Conservation (phyloP, 495 filamentous ascomycete species). For the Daldinia loculata region DNA sequence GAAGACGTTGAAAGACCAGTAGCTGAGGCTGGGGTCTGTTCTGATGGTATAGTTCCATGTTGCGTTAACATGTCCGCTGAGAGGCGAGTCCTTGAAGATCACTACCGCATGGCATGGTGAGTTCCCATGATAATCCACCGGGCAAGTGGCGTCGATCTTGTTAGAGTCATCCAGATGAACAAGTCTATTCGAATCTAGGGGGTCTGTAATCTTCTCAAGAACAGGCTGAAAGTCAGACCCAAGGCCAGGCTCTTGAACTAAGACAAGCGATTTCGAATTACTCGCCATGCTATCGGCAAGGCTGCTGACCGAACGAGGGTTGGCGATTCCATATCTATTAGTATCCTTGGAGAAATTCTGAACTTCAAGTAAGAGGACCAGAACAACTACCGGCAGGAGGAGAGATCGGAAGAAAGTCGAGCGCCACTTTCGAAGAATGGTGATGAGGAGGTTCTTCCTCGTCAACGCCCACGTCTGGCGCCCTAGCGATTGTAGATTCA, state of each 20-base stretch:
- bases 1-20: slow-evolving; percentile 58
- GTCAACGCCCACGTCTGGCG: slow-evolving; percentile 71
- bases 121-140: slow-evolving; percentile 66
- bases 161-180: slow-evolving; percentile 55
- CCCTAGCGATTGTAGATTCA: slow-evolving; percentile 47
- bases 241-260: slow-evolving; percentile 70
- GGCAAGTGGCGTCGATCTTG: slow-evolving; percentile 65
- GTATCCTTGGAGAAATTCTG: slow-evolving; percentile 66
- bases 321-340: slow-evolving; percentile 68
- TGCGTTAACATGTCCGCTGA: slow-evolving; percentile 59
- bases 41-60: slow-evolving; percentile 78
- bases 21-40: slow-evolving; percentile 65
- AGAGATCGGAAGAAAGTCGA: slow-evolving; percentile 69
- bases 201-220: slow-evolving; percentile 62
- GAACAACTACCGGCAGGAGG: slow-evolving; percentile 69
- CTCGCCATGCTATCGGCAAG: slow-evolving; percentile 55
- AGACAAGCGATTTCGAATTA: slow-evolving; percentile 62
- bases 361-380: slow-evolving; percentile 65
- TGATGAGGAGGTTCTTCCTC: slow-evolving; percentile 71
- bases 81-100: slow-evolving; percentile 71
- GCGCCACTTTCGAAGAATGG: slow-evolving; percentile 64
- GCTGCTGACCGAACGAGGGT: slow-evolving; percentile 59
- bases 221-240: slow-evolving; percentile 69
- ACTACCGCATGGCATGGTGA: slow-evolving; percentile 72
- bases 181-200: slow-evolving; percentile 59